Evolutionary conservation across 2,329 filamentous ascomycete genomes (phyloP).

Genomic region (Epichloe sp.): DNA sequence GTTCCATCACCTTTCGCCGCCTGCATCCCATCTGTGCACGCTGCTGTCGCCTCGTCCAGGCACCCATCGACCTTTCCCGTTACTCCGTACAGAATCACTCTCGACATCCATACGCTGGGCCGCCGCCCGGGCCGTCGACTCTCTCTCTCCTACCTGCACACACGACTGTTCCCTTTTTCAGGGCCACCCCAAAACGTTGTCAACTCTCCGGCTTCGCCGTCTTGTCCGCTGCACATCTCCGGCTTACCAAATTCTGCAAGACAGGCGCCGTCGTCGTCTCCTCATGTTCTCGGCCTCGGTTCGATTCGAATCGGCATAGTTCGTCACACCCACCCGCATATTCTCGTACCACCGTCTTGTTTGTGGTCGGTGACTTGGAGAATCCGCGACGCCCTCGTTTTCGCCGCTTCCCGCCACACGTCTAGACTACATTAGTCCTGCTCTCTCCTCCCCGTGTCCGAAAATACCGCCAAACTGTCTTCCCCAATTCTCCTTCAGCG

Average conservation of each 20-base stretch:
- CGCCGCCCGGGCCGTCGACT: background rate
- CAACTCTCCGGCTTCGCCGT: slow-evolving; percentile 2
- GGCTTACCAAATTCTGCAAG: background rate
- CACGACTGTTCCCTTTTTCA: background rate
- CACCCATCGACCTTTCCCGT: background rate
- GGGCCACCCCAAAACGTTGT: background rate
- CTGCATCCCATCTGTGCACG: slow-evolving; percentile 1
- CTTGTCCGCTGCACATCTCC: background rate
- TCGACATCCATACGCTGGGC: slow-evolving; percentile 3
- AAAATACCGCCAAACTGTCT: slow-evolving; percentile 91
- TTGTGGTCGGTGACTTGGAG: slow-evolving; percentile 1
- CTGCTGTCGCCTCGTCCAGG: slow-evolving; percentile 3
- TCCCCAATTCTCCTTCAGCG: slow-evolving; percentile 75
- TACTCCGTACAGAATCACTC: slow-evolving; percentile 2
- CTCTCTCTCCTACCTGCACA: background rate
- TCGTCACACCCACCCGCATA: background rate
- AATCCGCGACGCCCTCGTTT: slow-evolving; percentile 2
- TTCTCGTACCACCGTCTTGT: background rate
- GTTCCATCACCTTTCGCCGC: slow-evolving; percentile 2
- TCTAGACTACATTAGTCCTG: slow-evolving; percentile 4
- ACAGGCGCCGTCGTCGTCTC: background rate
- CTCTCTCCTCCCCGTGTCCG: slow-evolving; percentile 10
- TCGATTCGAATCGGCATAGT: background rate
- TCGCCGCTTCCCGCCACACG: slow-evolving; percentile 5
- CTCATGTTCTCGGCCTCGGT: background rate